Conservation (phyloP, 352 stramenopile genomes). For the Blastocystis sp. region DNA sequence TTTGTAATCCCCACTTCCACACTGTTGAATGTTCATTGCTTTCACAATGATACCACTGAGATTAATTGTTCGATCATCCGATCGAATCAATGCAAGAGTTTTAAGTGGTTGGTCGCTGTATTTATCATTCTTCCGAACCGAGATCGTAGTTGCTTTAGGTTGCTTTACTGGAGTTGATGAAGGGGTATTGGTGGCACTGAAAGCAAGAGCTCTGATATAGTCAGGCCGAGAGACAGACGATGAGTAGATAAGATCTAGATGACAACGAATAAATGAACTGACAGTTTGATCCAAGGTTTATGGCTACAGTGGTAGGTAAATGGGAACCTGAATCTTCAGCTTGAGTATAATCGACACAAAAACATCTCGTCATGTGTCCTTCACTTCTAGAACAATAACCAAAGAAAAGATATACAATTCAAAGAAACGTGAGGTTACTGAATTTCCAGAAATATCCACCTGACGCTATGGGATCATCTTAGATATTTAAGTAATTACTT, state of each 20-base stretch:
- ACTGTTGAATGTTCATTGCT: conserved; percentile 7
- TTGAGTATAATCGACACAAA: conserved; percentile 1
- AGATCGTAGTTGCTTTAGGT: not conserved
- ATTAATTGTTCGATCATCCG: not conserved
- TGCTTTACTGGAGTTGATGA: not conserved
- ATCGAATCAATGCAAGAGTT: not conserved
- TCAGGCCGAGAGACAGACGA: not conserved
- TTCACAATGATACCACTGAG: conserved; percentile 38
- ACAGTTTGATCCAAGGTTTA: not conserved
- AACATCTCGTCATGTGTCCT: not conserved
- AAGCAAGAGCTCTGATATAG: not conserved
- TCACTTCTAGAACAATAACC: not conserved
- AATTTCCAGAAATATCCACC: not conserved
- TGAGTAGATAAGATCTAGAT: not conserved
- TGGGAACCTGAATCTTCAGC: not conserved
- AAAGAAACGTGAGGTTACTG: not conserved
- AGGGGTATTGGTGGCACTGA: not conserved
- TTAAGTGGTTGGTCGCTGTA: not conserved
- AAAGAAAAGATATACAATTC: not conserved
- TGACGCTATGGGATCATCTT: not conserved
- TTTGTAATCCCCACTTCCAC: conserved; percentile 1
- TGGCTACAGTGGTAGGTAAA: not conserved
- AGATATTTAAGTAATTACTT: not conserved
- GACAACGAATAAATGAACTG: not conserved
- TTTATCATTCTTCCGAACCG: conserved; percentile 25